Evolutionary conservation across 192 early-diverging fungal genomes (phyloP), one percentile per base, ranked within the genome.

Genomic region (Allomyces macrogynus): DNA sequence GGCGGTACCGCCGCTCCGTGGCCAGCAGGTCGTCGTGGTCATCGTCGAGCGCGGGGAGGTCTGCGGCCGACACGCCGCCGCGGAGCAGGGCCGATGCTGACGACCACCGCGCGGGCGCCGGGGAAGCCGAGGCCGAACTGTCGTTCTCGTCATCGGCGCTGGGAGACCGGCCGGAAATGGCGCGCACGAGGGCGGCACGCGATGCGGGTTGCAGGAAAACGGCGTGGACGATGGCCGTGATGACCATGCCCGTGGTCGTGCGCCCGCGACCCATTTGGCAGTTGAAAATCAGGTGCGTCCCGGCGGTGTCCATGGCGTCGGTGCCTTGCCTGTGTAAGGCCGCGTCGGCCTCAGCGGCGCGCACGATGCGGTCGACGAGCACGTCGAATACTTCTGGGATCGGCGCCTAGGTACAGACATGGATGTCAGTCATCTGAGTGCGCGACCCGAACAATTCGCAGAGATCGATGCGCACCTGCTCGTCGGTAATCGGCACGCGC

Each of bases 251-350:
- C 32, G 80, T 83, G 9, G 81, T 85, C 22, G 84, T 85, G 12
- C 84, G 72, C 11, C 84, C 84, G 7, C 84, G 81, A 75, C 83
- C 84, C 84, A 85, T 85, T 67, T 85, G 84, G 68, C 84, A 85
- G 61, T 85, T 85, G 69, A 84, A 85, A 43, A 85, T 62, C 18
- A 76, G 67, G 64, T 85, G 80, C 10, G 76, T 61, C 10, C 61
- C 67, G 23, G 43, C 54, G 61, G 3, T 40, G 32, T 40, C 32
- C 32, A 40, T 40, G 32, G 32, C 32, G 32, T 40, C 32, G 7
- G 32, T 40, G 32, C 32, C 32, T 40, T 40, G 32, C 32, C 32
- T 7, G 32, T 40, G 32, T 3, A 40, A 8, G 32, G 32, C 32
- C 32, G 67, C 67, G 14, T 67, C 67, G 11, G 23, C 44, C 24